Evolutionary conservation across 441 rosid genomes (phyloP), one percentile per base, ranked within the genome.

Genomic region (Raphanus hybrid): DNA sequence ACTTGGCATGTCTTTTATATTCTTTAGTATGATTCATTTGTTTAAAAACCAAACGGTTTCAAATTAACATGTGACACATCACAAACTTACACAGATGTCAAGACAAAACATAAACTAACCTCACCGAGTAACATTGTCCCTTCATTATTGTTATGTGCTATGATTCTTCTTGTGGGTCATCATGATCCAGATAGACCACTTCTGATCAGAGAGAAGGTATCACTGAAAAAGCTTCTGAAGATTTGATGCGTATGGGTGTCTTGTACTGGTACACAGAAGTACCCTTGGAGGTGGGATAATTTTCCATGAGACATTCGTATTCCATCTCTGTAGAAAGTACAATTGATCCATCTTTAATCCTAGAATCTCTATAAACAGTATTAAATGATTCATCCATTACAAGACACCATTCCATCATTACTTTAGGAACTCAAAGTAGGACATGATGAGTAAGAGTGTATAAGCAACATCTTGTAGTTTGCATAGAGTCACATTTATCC

Each of bases 381-480:
- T 15, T 15, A 7, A 67, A 14, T 2, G 71, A 50, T 52, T 68
- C 29, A 14, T 68, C 61, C 71, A 54, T 32, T 3, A 68, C 61
- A 29, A 27, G 29, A 9, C 71, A 68, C 52, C 61, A 68, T 52
- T 29, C 34, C 34, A 29, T 29, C 34, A 29, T 29, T 3, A 29
- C 34, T 5, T 29, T 29, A 29, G 34, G 34, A 29, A 29, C 34
- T 29, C 34, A 29, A 29, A 29, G 34, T 29, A 29, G 34, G 34
- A 5, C 34, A 29, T 29, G 34, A 29, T 29, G 34, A 29, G 34
- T 29, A 29, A 29, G 34, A 29, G 34, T 29, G 34, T 29, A 5
- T 29, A 29, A 29, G 34, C 4, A 29, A 29, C 34, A 29, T 29
- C 34, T 29, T 29, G 34, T 29, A 29, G 34, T 29, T 29, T 29